Evolutionary conservation across 495 filamentous ascomycete genomes (phyloP).

Genomic region (Lophiotrema nucula): DNA sequence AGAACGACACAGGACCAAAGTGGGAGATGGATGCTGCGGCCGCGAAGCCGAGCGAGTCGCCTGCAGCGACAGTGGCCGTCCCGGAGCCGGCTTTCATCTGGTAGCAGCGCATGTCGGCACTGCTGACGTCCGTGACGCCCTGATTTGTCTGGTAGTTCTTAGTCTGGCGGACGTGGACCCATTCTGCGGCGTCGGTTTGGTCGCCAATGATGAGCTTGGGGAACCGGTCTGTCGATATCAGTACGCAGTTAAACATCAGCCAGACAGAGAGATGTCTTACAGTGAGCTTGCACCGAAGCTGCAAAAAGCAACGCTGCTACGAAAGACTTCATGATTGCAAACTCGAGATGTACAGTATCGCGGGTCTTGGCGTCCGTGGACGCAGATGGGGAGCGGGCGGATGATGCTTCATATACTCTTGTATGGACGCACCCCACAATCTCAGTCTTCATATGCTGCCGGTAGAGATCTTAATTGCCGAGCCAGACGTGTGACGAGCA

Average conservation of each 20-base stretch:
- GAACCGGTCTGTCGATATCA: constrained; percentile 18
- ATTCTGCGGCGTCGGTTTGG: constrained; percentile 15
- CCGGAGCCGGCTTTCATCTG: constrained; percentile 12
- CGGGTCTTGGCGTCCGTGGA: no score
- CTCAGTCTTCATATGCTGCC: no score
- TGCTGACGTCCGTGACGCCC: constrained; percentile 20
- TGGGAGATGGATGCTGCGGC: constrained; percentile 15
- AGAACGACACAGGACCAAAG: constrained; percentile 28
- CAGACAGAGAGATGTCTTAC: neutral
- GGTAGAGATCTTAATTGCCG: neutral
- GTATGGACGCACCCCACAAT: no score
- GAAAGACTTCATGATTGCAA: constrained; percentile 5
- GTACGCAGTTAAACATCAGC: constrained; percentile 1
- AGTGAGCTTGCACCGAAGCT: constrained; percentile 15
- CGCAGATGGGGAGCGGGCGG: no score
- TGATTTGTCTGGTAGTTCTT: constrained; percentile 29
- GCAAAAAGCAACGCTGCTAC: constrained; percentile 7
- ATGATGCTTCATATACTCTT: no score
- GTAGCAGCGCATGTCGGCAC: constrained; percentile 28
- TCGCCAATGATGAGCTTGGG: constrained; percentile 18
- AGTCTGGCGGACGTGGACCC: constrained; percentile 24
- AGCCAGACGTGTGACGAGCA: neutral
- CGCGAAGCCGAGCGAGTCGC: constrained; percentile 19
- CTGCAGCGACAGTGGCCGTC: constrained; percentile 24
- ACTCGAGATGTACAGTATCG: no score